Evolutionary conservation across 2,329 filamentous ascomycete genomes (phyloP), one percentile per base, ranked within the genome.

Genomic region (Neopestalotiopsis rosae): DNA sequence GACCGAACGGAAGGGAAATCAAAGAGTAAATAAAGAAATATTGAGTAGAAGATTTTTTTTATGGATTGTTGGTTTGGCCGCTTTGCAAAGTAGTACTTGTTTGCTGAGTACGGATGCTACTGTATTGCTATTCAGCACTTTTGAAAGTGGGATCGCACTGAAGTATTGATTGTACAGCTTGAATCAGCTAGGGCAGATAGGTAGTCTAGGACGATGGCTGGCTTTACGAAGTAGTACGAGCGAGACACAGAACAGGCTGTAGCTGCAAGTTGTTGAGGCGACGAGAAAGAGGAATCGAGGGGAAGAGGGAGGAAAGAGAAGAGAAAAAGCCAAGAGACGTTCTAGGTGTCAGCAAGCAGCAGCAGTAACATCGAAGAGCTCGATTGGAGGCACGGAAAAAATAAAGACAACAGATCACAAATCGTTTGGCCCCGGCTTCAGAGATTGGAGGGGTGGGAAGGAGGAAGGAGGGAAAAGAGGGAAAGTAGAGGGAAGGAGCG

Each of bases 81-180:
- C 59, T 62, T 17, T 62, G 59, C 13, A 20, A 62, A 62, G 59
- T 34, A 34, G 32, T 62, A 62, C 32, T 40, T 34, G 59, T 59
- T 30, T 59, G 34, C 34, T 56, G 13, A 14, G 57, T 62, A 38
- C 59, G 30, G 32, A 62, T 62, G 9, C 45, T 20, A 49, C 42
- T 57, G 62, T 65, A 66, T 66, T 45, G 52, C 63, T 56, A 30
- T 57, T 49, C 24, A 66, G 63, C 52, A 45, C 42, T 17, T 38
- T 38, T 28, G 63, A 10, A 28, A 20, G 59, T 20, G 40, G 40
- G 45, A 34, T 56, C n/a, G 38, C 30, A n/a, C 28, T 10, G 61
- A 63, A 28, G 17, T 17, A 38, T 38, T 38, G 34, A 38, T 38
- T 38, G 34, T 38, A 38, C 34, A 38, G 34, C 34, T 38, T 38